These are phyloP conservation scores for Mycena sp. DNA, from an alignment of 1,284 basidiomycete species.

Conservation along the genomic window DNA sequence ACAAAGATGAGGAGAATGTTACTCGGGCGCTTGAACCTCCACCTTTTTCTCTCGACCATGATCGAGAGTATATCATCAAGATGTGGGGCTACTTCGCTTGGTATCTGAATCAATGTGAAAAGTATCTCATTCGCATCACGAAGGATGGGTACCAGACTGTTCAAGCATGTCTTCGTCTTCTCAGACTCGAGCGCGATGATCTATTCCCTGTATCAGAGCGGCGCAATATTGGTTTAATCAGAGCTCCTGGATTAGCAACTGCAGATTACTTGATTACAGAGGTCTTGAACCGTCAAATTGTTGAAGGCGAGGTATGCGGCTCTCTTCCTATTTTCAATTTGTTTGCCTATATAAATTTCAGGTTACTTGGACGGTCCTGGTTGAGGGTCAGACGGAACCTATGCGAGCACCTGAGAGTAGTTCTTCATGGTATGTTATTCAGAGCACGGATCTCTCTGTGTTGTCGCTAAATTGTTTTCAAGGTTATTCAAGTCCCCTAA, in stretches of 20 bases:
- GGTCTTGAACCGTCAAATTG: background rate
- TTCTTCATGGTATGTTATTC: background rate
- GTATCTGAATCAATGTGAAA: background rate
- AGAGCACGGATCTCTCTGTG: background rate
- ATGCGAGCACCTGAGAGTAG: background rate
- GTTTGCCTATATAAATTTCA: background rate
- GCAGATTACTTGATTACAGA: background rate
- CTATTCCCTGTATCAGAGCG: background rate
- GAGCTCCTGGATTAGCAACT: no score
- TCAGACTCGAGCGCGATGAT: background rate
- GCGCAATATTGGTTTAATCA: background rate
- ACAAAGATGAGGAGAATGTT: no score
- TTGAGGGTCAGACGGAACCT: background rate
- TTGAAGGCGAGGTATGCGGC: background rate
- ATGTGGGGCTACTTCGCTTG: background rate
- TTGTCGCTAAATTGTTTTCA: background rate
- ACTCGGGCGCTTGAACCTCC: no score
- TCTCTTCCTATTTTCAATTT: background rate
- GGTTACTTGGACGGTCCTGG: background rate
- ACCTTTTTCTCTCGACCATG: background rate
- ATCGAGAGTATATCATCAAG: background rate
- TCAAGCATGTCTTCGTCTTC: background rate
- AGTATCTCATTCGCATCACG: background rate
- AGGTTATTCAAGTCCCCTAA: no score
- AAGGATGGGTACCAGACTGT: background rate